A percentile compares a stretch with the other conserved stretches of the same genome.
Conservation (phyloP, 345 rosid species). For the Sapria himalayana region DNA sequence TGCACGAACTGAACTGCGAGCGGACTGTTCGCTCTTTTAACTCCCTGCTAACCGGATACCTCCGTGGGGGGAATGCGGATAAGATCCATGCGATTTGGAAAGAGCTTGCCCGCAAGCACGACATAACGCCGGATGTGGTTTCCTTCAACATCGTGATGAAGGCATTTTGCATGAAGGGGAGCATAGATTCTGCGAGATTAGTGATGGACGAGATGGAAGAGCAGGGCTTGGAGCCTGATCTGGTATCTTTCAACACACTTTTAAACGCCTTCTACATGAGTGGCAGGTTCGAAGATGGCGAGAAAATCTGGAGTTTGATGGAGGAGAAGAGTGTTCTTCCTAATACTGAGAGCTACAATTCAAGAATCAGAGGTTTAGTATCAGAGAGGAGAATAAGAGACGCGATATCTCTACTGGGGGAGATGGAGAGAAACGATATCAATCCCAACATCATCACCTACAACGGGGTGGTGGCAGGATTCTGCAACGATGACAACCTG, state of each 20-base stretch:
- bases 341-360: constrained; percentile 35
- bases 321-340: constrained; percentile 19
- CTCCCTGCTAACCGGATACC: constrained; percentile 33
- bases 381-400: constrained; percentile 17
- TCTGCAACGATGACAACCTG: constrained; percentile 18
- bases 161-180: constrained; percentile 33
- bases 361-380: constrained; percentile 31
- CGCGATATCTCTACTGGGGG: constrained; percentile 21
- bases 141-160: constrained; percentile 38
- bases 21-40: constrained; percentile 48
- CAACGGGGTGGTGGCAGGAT: constrained; percentile 38
- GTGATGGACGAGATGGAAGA: constrained; percentile 38
- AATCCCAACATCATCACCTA: constrained; percentile 28
- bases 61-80: constrained; percentile 30
- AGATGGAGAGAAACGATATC: constrained; percentile 25
- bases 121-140: constrained; percentile 25
- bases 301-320: constrained; percentile 37
- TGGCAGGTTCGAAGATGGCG: constrained; percentile 30
- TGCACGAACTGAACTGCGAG: constrained; percentile 29
- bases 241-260: constrained; percentile 37
- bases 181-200: constrained; percentile 18
- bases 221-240: constrained; percentile 26
- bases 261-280: constrained; percentile 22
- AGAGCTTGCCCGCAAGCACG: constrained; percentile 25
- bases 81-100: constrained; percentile 17